These are phyloP conservation scores for Sphaerosporella brunnea DNA, from an alignment of 495 filamentous ascomycete genomes.

Conservation along the genomic window DNA sequence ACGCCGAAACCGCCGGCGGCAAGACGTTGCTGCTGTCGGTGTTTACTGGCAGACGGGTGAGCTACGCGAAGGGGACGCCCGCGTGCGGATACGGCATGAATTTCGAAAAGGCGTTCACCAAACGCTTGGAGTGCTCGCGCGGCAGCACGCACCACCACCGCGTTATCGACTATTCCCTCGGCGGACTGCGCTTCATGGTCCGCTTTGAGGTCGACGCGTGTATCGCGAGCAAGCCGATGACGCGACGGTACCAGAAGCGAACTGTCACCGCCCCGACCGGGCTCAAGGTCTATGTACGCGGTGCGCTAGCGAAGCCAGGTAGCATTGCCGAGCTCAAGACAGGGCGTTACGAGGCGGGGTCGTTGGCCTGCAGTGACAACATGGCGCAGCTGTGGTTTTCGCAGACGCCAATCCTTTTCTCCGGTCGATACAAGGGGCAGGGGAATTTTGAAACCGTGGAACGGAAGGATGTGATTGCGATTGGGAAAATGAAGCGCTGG, in stretches of 20 bases:
- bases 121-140: neutral
- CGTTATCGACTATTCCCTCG: constrained; percentile 4
- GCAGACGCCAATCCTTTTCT: constrained; percentile 4
- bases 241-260: neutral
- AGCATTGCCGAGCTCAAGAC: too few relatives aligned
- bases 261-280: neutral
- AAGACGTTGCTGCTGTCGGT: neutral
- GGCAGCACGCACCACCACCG: neutral
- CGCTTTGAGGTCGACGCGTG: constrained; percentile 7
- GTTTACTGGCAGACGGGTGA: too few relatives aligned
- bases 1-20: neutral
- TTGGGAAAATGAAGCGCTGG: constrained; percentile 3
- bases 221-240: neutral
- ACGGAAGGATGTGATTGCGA: neutral
- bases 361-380: too few relatives aligned
- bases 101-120: neutral
- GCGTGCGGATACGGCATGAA: neutral
- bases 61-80: neutral
- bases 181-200: neutral
- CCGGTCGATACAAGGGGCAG: neutral
- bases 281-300: too few relatives aligned
- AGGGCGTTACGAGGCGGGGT: too few relatives aligned
- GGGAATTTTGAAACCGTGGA: neutral
- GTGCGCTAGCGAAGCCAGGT: too few relatives aligned
- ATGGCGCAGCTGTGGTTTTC: constrained; percentile 9